Evolutionary conservation across 1,284 basidiomycete genomes (phyloP).

Genomic region (Ustilago tritici): DNA sequence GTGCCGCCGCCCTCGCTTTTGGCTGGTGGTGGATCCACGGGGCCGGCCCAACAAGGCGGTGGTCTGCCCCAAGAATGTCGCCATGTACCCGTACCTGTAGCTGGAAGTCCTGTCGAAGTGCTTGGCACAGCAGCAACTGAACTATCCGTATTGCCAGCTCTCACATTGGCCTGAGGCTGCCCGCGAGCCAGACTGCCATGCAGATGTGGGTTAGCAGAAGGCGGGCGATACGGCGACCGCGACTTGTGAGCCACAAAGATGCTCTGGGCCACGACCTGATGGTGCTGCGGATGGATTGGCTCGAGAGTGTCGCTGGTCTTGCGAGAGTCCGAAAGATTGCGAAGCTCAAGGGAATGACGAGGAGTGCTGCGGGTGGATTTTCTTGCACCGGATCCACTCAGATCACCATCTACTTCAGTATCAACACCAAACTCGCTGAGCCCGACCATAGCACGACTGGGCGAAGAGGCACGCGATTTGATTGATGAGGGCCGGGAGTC

Average conservation of each 20-base stretch:
- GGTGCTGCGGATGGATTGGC: constrained; percentile 17
- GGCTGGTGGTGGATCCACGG: constrained; percentile 53
- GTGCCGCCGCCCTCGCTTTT: not conserved
- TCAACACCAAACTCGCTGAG: constrained; percentile 32
- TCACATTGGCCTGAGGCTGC: not conserved
- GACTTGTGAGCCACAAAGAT: constrained; percentile 63
- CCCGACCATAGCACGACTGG: constrained; percentile 28
- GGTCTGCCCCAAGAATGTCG: constrained; percentile 63
- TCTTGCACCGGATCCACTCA: constrained; percentile 8
- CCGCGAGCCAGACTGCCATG: constrained; percentile 39
- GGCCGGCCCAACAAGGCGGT: constrained; percentile 62
- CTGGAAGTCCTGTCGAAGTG: constrained; percentile 22
- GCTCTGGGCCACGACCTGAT: constrained; percentile 39
- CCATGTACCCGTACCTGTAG: constrained; percentile 55
- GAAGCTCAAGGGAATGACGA: constrained; percentile 39
- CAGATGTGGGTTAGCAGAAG: constrained; percentile 58
- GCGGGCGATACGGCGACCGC: constrained; percentile 61
- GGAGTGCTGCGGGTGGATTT: constrained; percentile 42
- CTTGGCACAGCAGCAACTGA: constrained; percentile 1
- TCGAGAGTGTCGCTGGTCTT: constrained; percentile 12
- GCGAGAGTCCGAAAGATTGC: constrained; percentile 25
- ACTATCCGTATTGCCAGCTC: not conserved
- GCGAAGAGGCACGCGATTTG: constrained; percentile 47
- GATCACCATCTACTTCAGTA: constrained; percentile 16
- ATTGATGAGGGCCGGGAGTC: constrained; percentile 47